phyloP scores from a whole-genome alignment of 129 eudicot genomes.

The Flaveria linearis region DNA sequence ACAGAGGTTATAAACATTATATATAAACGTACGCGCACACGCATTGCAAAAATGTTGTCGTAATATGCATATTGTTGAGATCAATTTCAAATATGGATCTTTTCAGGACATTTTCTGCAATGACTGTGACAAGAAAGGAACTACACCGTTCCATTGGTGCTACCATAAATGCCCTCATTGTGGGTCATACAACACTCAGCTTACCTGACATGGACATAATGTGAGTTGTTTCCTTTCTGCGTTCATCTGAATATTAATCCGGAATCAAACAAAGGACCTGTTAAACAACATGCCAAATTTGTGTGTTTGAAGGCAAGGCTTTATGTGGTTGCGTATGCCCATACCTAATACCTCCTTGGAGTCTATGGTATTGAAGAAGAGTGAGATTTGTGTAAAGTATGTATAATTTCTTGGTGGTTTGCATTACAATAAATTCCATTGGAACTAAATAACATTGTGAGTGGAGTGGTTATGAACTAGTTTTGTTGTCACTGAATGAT shows the following conservation, averaged over 20 bases:
- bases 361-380: slow-evolving; percentile 23
- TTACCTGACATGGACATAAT: slow-evolving; percentile 41
- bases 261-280: neutral
- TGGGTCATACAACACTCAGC: slow-evolving; percentile 83
- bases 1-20: slow-evolving; percentile 55
- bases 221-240: neutral
- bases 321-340: slow-evolving; percentile 10
- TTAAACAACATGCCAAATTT: slow-evolving; percentile 14
- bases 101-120: slow-evolving; percentile 87
- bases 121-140: slow-evolving; percentile 87
- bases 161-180: slow-evolving; percentile 83
- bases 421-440: neutral
- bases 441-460: neutral
- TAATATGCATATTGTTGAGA: slow-evolving; percentile 14
- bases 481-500: too few species aligned
- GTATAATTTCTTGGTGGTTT: neutral
- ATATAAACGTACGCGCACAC: neutral
- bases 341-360: slow-evolving; percentile 5
- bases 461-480: neutral
- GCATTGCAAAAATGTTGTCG: neutral
- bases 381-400: slow-evolving; percentile 10
- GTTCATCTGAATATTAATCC: slow-evolving; percentile 6
- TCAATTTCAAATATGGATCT: slow-evolving; percentile 18
- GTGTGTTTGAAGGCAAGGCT: slow-evolving; percentile 34
- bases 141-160: slow-evolving; percentile 69